Base-by-base conservation (phyloP, 2,329 filamentous ascomycete species). In the Graphiopsis chlorocephala region DNA sequence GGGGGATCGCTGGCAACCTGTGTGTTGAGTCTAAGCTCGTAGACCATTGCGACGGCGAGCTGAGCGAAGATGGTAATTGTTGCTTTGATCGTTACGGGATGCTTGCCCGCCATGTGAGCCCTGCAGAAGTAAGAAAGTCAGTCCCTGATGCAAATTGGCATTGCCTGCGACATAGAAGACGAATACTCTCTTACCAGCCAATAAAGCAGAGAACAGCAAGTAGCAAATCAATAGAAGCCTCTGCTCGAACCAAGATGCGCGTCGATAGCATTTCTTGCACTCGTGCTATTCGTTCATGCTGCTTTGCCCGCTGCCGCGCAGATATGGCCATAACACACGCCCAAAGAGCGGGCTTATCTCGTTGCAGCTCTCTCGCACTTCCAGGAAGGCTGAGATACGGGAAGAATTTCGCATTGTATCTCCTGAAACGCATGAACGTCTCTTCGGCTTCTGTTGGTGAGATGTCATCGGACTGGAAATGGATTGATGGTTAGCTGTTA, bases 321-420 rank as follows among this genome's bases (percentile, higher is more conserved):
- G 68, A 65, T 6, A 79, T 67, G 0, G 74, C 72, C 74, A 79
- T 78, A 15, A 79, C 74, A 14, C 75, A 75, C 20, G 78, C 64
- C 78, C 78, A 80, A 10, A 79, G 65, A 29, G 79, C 79, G 0
- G 78, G 78, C 52, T 73, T 71, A 15, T 77, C 68, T 7, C 66
- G 60, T 15, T 73, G 74, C 2, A 80, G 64, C 53, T 72, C 64
- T 25, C 48, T 61, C 17, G 70, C 65, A 3, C 64, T 65, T 1
- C 33, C 15, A 29, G 53, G 56, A 6, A 53, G 33, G 8, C 26
- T 53, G 25, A 58, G 17, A 17, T 61, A 60, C 2, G 47, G 55
- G 17, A 59, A 60, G 56, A 58, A 59, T 14, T 12, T 52, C n/a
- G 29, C 45, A 20, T 57, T 42, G 48, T 23, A 52, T 38, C 25